Percentiles rank a stretch among this genome's conserved stretches.
These are phyloP conservation scores for Niebla homalea DNA, from an alignment of 495 filamentous ascomycete species.

Conservation along the genomic window DNA sequence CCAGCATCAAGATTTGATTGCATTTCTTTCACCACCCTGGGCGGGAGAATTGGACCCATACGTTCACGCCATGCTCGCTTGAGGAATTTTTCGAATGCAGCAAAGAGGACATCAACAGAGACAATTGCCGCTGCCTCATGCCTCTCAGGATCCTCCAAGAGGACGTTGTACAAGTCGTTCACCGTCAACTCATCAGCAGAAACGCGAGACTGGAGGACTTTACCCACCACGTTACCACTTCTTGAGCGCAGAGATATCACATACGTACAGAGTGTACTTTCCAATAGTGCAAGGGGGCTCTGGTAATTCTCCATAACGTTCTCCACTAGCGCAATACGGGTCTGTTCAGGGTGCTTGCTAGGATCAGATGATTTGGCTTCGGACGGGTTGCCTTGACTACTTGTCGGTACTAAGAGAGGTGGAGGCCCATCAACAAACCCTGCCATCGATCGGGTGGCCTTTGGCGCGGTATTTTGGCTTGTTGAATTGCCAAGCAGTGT, in stretches of 20 bases:
- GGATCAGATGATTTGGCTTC: not conserved
- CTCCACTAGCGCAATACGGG: not conserved
- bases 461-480: constrained; percentile 12
- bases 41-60: constrained; percentile 68
- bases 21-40: constrained; percentile 49
- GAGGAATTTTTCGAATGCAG: constrained; percentile 89
- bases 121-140: constrained; percentile 61
- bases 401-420: not conserved
- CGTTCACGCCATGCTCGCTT: constrained; percentile 76
- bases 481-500: constrained; percentile 50
- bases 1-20: constrained; percentile 45
- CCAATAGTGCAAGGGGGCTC: constrained; percentile 41
- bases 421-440: constrained; percentile 19
- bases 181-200: constrained; percentile 63
- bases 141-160: constrained; percentile 67
- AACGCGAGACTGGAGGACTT: constrained; percentile 54
- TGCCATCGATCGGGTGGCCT: not conserved
- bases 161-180: constrained; percentile 82
- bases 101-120: constrained; percentile 78
- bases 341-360: not conserved
- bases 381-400: not conserved
- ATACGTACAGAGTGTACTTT: constrained; percentile 78
- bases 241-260: constrained; percentile 65
- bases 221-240: constrained; percentile 75
- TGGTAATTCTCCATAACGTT: constrained; percentile 11